Base-by-base conservation (phyloP, 352 stramenopile species). In the Phytopythium ostracodes region DNA sequence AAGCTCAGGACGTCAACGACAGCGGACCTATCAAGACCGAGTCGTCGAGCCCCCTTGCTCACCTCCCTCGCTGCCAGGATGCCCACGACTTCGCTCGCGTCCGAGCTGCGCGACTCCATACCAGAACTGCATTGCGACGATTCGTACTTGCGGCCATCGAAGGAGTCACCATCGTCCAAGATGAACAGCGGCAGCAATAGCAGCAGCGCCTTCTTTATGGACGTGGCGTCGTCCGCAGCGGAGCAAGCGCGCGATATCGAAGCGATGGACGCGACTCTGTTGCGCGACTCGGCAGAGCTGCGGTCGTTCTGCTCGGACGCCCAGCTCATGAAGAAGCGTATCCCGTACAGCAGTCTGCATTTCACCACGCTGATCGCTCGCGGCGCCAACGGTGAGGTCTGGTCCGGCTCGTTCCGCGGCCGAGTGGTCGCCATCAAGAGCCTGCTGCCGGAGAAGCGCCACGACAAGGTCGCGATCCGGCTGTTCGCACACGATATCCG, bases 341-440 rank as follows among this genome's bases (percentile, higher is more conserved):
- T 89, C 29, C 56, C 66, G 4, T 87, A 79, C 56, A 56, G 72
- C 8, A 58, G 47, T 18, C 64, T 89, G 31, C 59, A 40, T 10
- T 84, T 88, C 40, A 63, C 70, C 27, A 71, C 71, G 40, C 33
- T 86, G 0, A 66, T 91, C 0, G 74, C 76, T 0, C 65, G 70
- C 24, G 79, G 79, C 2, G 77, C 76, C 10, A 83, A 75, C 46
- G 82, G 82, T 14, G 79, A 91, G 65, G 82, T 91, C 12, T 89
- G 79, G 82, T 66, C 62, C 5, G 79, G 73, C 9, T 64, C 70
- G n/a, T 81, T 70, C 50, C 60, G 66, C 7, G 70, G 62, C 0
- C 67, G 80, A 24, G 50, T 70, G 15, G 76, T 91, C 9, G 79
- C 82, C 12, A 82, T 89, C 61, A 91, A 91, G 68, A 72, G 67